Conservation (phyloP, 768 basidiomycete species). For the Hypholoma fasciculare region DNA sequence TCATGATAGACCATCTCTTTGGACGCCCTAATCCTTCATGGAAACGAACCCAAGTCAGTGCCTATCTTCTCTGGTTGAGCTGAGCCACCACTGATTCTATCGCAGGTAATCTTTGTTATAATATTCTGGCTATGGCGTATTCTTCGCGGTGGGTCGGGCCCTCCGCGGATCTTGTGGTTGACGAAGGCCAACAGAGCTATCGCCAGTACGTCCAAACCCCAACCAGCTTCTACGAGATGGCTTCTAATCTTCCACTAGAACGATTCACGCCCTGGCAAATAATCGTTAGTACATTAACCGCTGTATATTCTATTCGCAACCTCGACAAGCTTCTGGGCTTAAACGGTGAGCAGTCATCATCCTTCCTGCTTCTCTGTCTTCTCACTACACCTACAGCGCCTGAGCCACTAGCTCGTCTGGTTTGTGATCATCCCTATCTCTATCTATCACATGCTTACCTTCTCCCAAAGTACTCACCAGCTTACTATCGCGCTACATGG, state of each 20-base stretch:
- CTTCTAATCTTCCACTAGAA: slow-evolving; percentile 35
- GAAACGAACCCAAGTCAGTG: slow-evolving; percentile 78
- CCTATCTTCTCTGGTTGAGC: neutral
- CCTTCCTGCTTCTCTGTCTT: neutral
- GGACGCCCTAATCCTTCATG: slow-evolving; percentile 89
- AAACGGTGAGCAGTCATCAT: slow-evolving; percentile 50
- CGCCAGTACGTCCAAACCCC: slow-evolving; percentile 40
- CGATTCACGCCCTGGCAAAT: slow-evolving; percentile 97
- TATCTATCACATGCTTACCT: slow-evolving; percentile 3
- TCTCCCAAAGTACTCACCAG: slow-evolving; percentile 72
- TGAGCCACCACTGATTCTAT: slow-evolving; percentile 1
- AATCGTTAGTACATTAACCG: slow-evolving; percentile 81
- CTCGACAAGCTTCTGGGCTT: slow-evolving; percentile 85
- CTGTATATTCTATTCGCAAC: slow-evolving; percentile 81
- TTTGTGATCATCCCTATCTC: slow-evolving; percentile 35
- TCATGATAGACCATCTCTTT: slow-evolving; percentile 92
- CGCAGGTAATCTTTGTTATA: slow-evolving; percentile 85
- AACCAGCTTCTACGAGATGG: neutral
- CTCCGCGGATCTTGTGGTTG: slow-evolving; percentile 70
- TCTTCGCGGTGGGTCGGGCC: slow-evolving; percentile 56
- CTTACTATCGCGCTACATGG: slow-evolving; percentile 97
- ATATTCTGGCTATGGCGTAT: slow-evolving; percentile 92
- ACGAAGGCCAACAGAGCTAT: slow-evolving; percentile 57
- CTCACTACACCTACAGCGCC: slow-evolving; percentile 56
- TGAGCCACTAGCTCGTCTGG: slow-evolving; percentile 88